Conservation (phyloP, 1,139 yeast genomes). For the Taiozyma onychis region DNA sequence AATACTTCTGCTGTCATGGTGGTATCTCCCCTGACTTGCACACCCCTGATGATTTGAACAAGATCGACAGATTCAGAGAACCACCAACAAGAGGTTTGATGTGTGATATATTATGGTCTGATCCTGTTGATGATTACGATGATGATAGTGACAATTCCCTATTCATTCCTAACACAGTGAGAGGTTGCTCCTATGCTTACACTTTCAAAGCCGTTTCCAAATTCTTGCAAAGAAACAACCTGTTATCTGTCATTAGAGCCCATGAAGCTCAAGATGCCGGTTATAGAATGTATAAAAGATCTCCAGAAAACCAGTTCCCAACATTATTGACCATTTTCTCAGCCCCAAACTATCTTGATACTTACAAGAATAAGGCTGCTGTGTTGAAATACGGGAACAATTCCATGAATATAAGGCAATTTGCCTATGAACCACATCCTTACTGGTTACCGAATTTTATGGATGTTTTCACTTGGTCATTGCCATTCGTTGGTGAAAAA, state of each 20-base stretch:
- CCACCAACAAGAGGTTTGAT: conserved; percentile 92
- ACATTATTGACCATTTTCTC: conserved; percentile 87
- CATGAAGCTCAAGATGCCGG: conserved; percentile 99
- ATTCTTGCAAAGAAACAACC: conserved; percentile 73
- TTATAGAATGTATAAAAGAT: conserved; percentile 86
- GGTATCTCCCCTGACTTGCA: conserved; percentile 88
- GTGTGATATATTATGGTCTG: conserved; percentile 97
- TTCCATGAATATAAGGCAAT: conserved; percentile 93
- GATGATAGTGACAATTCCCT: conserved; percentile 46
- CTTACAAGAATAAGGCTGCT: conserved; percentile 94
- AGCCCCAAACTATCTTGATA: conserved; percentile 93
- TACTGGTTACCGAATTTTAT: conserved; percentile 96
- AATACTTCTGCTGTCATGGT: conserved; percentile 95
- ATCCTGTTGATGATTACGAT: conserved; percentile 88
- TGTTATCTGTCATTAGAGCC: conserved; percentile 83
- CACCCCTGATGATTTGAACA: conserved; percentile 62
- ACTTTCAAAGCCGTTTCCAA: conserved; percentile 81
- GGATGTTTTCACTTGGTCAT: conserved; percentile 97
- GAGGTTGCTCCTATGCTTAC: conserved; percentile 92
- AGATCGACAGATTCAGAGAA: conserved; percentile 76
- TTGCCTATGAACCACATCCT: conserved; percentile 91
- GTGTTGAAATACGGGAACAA: conserved; percentile 85
- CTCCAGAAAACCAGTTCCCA: conserved; percentile 88
- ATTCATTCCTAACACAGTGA: conserved; percentile 64
- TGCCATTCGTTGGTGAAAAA: conserved; percentile 97